Evolutionary conservation across 1,284 basidiomycete genomes (phyloP).

Genomic region (Marasmius sp.): DNA sequence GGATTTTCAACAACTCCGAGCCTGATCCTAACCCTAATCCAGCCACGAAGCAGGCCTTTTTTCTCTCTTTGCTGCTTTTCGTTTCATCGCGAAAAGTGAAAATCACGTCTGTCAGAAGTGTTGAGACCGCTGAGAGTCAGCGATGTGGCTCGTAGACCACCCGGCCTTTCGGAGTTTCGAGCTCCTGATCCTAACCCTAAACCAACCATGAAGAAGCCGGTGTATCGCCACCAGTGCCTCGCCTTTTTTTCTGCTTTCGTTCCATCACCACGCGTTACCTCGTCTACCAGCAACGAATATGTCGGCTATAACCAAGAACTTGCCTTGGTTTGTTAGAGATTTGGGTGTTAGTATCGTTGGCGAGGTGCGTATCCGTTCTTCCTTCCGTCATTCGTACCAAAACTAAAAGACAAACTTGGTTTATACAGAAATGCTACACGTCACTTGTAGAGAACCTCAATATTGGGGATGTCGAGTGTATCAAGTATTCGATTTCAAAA

Average conservation of each 20-base stretch:
- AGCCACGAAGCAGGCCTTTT: no score
- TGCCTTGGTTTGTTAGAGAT: conserved; percentile 83
- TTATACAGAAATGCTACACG: conserved; percentile 93
- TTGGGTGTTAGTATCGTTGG: conserved; percentile 84
- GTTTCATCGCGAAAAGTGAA: no score
- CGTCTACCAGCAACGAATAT: conserved; percentile 34
- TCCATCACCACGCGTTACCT: not conserved
- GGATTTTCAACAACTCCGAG: no score
- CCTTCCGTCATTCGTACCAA: not conserved
- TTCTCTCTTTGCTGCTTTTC: no score
- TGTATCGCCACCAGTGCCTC: not conserved
- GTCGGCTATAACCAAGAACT: conserved; percentile 68
- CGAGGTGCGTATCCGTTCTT: conserved; percentile 46
- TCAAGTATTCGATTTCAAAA: conserved; percentile 92
- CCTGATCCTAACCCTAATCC: no score
- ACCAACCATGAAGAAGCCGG: no score
- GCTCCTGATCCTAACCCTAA: no score
- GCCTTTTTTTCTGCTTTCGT: not conserved
- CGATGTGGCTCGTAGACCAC: no score
- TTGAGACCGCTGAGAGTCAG: no score
- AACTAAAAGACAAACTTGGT: no score
- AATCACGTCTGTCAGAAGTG: no score
- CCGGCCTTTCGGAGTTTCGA: no score
- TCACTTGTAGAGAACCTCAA: conserved; percentile 89
- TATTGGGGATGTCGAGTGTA: conserved; percentile 79